phyloP scores from a whole-genome alignment of 2,329 filamentous ascomycete genomes.

The Annulohypoxylon truncatum region DNA sequence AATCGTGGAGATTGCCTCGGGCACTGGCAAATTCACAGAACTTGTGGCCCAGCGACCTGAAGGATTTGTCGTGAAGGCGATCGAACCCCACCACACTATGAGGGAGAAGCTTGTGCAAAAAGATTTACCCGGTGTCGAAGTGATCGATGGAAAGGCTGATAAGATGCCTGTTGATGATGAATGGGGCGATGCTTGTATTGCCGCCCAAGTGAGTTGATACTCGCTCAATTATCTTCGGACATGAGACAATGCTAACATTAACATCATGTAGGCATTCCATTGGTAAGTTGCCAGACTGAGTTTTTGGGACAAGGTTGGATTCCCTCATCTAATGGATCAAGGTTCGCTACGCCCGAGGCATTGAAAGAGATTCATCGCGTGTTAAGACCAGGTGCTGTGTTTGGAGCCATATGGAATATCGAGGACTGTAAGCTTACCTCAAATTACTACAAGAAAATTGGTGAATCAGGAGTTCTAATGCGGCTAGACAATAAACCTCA shows the following conservation, averaged over 20 bases:
- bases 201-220: constrained; percentile 68
- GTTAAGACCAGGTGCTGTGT: constrained; percentile 67
- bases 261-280: constrained; percentile 54
- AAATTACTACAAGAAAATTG: background rate
- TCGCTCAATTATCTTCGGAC: background rate
- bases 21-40: constrained; percentile 78
- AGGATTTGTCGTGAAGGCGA: constrained; percentile 67
- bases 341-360: constrained; percentile 74
- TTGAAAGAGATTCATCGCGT: constrained; percentile 75
- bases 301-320: background rate
- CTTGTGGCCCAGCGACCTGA: constrained; percentile 69
- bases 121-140: constrained; percentile 63
- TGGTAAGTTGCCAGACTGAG: constrained; percentile 58
- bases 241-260: constrained; percentile 22
- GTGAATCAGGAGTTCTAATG: constrained; percentile 17
- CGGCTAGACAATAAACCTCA: constrained; percentile 71
- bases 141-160: constrained; percentile 68
- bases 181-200: constrained; percentile 73
- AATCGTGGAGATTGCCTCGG: constrained; percentile 73
- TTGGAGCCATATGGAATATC: constrained; percentile 80
- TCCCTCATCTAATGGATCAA: constrained; percentile 45
- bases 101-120: constrained; percentile 70
- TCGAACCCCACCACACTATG: constrained; percentile 77
- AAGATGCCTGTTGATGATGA: constrained; percentile 66
- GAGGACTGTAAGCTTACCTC: constrained; percentile 70